A percentile compares a stretch with the other conserved stretches of the same genome.
phyloP scores from a whole-genome alignment of 2,329 filamentous ascomycete genomes.

The Fusarium robinianum region DNA sequence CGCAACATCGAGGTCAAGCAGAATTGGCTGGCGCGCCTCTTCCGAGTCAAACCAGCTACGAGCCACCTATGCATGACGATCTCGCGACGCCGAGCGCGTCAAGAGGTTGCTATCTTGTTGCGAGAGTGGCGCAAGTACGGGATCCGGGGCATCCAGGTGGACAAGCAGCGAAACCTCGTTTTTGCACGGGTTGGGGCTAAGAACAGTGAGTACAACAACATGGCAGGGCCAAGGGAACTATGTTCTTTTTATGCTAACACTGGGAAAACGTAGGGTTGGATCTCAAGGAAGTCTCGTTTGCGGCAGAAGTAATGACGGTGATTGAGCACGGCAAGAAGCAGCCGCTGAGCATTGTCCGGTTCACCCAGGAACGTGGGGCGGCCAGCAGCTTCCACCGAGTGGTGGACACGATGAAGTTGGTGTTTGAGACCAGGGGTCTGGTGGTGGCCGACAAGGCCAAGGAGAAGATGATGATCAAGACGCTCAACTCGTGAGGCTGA shows the following conservation, averaged over 20 bases:
- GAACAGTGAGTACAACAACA: constrained; percentile 90
- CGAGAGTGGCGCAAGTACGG: constrained; percentile 82
- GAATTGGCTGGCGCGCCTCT: constrained; percentile 87
- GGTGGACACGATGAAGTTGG: constrained; percentile 72
- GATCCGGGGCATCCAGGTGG: constrained; percentile 77
- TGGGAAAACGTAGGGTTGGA: constrained; percentile 65
- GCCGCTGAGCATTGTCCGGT: constrained; percentile 78
- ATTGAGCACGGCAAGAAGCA: constrained; percentile 81
- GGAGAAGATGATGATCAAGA: constrained; percentile 75
- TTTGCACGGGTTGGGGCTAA: constrained; percentile 74
- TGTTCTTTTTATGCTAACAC: constrained; percentile 26
- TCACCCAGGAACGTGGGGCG: constrained; percentile 90
- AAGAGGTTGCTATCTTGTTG: constrained; percentile 75
- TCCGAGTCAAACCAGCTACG: constrained; percentile 84
- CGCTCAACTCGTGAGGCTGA: constrained; percentile 56
- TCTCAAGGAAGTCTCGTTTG: constrained; percentile 86
- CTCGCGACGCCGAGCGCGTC: constrained; percentile 69
- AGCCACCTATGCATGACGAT: constrained; percentile 76
- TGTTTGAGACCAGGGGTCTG: constrained; percentile 67
- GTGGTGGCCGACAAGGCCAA: constrained; percentile 70
- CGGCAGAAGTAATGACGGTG: constrained; percentile 84
- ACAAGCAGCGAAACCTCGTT: constrained; percentile 78
- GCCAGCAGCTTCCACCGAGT: constrained; percentile 87
- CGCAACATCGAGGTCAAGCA: constrained; percentile 70
- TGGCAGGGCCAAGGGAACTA: background rate